Percentiles rank a stretch among this genome's conserved stretches.
These are phyloP conservation scores for Phialophora tarda DNA, from an alignment of 2,329 filamentous ascomycete genomes.

Conservation along the genomic window DNA sequence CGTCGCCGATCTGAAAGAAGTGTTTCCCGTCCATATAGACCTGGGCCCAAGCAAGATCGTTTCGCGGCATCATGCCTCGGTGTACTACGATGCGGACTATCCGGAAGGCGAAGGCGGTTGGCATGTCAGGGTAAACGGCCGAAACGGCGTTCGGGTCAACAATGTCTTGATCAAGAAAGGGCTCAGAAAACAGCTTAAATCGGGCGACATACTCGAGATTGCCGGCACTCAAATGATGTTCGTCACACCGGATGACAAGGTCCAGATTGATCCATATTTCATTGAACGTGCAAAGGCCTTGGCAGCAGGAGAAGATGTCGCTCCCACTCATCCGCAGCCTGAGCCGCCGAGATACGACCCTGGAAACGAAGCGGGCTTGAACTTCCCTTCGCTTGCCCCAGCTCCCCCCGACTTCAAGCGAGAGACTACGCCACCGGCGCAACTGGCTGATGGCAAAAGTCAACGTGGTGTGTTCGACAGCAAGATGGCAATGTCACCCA, in stretches of 20 bases:
- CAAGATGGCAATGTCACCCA: slow-evolving; percentile 53
- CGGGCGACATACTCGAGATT: slow-evolving; percentile 90
- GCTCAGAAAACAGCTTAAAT: slow-evolving; percentile 69
- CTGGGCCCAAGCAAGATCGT: slow-evolving; percentile 83
- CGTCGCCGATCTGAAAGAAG: slow-evolving; percentile 52
- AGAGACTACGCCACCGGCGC: slow-evolving; percentile 43
- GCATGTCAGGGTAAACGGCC: slow-evolving; percentile 85
- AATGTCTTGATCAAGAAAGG: slow-evolving; percentile 71
- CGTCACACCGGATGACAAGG: slow-evolving; percentile 78
- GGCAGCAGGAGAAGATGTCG: slow-evolving; percentile 48
- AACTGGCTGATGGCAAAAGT: slow-evolving; percentile 38
- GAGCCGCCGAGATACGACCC: slow-evolving; percentile 32
- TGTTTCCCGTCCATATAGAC: slow-evolving; percentile 74
- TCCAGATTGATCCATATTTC: slow-evolving; percentile 72
- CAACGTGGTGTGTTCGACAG: slow-evolving; percentile 43
- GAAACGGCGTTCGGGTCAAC: slow-evolving; percentile 88
- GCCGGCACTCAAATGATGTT: slow-evolving; percentile 98
- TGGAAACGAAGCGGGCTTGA: slow-evolving; percentile 14
- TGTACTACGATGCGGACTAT: slow-evolving; percentile 72
- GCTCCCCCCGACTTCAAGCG: slow-evolving; percentile 53
- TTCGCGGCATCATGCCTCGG: slow-evolving; percentile 75
- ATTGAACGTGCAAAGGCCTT: slow-evolving; percentile 67
- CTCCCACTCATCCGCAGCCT: slow-evolving; percentile 51
- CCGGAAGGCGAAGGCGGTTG: slow-evolving; percentile 62
- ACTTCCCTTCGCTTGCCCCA: slow-evolving; percentile 46